Percentiles rank a stretch among this genome's conserved stretches.
phyloP scores from a whole-genome alignment of 164 flowering plant genomes.

The Malania oleifera region DNA sequence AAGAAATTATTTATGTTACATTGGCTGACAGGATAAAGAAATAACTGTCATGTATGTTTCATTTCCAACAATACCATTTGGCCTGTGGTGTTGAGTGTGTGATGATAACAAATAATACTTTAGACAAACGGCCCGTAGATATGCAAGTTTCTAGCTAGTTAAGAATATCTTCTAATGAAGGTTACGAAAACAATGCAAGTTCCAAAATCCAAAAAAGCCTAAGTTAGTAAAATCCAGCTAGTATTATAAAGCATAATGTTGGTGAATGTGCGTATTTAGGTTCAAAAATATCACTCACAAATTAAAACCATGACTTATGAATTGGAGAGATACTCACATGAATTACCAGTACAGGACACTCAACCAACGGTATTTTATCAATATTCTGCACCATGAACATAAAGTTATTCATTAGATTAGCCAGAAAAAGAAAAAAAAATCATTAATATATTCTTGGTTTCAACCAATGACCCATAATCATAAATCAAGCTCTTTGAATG shows the following conservation, averaged over 20 bases:
- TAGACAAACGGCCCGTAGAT: too few relatives aligned
- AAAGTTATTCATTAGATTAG: not conserved
- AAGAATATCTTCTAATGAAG: too few relatives aligned
- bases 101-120: too few relatives aligned
- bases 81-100: too few relatives aligned
- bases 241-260: not conserved
- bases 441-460: not conserved
- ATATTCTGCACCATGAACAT: conserved; percentile 62
- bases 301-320: not conserved
- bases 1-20: too few relatives aligned
- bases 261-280: not conserved
- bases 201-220: not conserved
- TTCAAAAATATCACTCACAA: not conserved
- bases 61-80: too few relatives aligned
- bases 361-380: conserved; percentile 61
- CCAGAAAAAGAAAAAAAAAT: not conserved
- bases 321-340: conserved; percentile 58
- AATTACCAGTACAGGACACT: conserved; percentile 77
- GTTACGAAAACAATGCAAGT: too few relatives aligned
- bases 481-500: not conserved
- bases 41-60: too few relatives aligned
- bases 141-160: too few relatives aligned
- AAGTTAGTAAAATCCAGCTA: not conserved
- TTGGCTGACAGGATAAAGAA: too few relatives aligned
- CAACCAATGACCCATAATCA: not conserved